These are phyloP conservation scores for Cryptococcus neoformans DNA, from an alignment of 1,284 basidiomycete genomes.

Conservation along the genomic window DNA sequence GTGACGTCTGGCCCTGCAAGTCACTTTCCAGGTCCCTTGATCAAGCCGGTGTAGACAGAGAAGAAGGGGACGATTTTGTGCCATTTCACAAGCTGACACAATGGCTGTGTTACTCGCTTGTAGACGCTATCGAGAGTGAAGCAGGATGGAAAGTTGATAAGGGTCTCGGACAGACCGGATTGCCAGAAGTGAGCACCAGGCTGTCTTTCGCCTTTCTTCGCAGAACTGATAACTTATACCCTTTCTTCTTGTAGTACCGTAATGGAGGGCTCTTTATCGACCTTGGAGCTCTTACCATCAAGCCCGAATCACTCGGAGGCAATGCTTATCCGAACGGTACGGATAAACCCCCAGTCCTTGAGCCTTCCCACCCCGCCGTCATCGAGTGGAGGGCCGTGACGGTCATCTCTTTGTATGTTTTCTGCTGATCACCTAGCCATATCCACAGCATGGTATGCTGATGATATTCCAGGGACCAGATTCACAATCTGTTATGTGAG, in stretches of 20 bases:
- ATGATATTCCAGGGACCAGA: conserved; percentile 64
- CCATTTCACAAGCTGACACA: conserved; percentile 95
- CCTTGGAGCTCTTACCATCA: conserved; percentile 64
- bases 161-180: conserved; percentile 55
- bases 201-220: background rate
- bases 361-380: conserved; percentile 75
- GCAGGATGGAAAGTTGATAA: conserved; percentile 68
- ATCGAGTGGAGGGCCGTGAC: conserved; percentile 96
- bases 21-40: conserved; percentile 51
- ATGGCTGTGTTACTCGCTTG: conserved; percentile 85
- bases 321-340: conserved; percentile 33
- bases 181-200: conserved; percentile 37
- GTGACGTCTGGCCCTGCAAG: conserved; percentile 85
- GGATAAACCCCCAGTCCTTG: conserved; percentile 56
- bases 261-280: conserved; percentile 90
- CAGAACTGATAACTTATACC: conserved; percentile 51
- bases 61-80: conserved; percentile 67
- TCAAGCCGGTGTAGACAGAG: conserved; percentile 10
- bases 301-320: conserved; percentile 50
- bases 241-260: conserved; percentile 62
- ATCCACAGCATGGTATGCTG: background rate
- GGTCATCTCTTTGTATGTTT: conserved; percentile 76
- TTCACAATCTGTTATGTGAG: conserved; percentile 66
- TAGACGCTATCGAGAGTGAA: conserved; percentile 74
- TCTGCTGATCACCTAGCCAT: background rate